Percentiles rank a stretch among this genome's conserved stretches.
Evolutionary conservation across 169 alveolate species (phyloP).

Genomic region (Perkinsus marinus): DNA sequence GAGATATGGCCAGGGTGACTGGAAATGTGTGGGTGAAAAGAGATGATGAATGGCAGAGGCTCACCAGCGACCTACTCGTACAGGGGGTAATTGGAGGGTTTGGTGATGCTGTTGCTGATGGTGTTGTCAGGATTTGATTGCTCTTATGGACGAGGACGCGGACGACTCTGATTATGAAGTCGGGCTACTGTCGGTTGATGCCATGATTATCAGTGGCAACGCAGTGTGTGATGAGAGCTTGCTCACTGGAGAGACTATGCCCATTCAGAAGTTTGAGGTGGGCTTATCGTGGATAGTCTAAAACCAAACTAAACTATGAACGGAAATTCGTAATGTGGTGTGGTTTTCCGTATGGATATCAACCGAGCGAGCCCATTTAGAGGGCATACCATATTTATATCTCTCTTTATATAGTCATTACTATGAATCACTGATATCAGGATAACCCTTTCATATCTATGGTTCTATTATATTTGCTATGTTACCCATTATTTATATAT

Average conservation of each 20-base stretch:
- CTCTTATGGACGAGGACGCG: neutral
- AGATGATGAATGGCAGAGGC: neutral
- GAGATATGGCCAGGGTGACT: neutral
- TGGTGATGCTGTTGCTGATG: neutral
- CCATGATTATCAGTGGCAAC: neutral
- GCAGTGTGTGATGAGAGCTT: neutral
- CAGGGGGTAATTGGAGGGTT: neutral
- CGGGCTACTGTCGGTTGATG: neutral
- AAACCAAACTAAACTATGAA: too few relatives aligned
- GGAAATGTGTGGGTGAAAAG: neutral
- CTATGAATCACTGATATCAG: too few relatives aligned
- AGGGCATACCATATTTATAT: too few relatives aligned
- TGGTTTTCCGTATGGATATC: too few relatives aligned
- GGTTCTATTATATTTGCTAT: too few relatives aligned
- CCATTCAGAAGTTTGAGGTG: neutral
- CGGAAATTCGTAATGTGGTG: too few relatives aligned
- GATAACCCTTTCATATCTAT: too few relatives aligned
- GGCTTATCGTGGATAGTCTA: too few relatives aligned
- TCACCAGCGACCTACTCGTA: neutral
- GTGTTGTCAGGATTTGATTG: neutral
- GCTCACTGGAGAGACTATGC: neutral
- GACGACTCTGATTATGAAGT: neutral
- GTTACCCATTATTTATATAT: too few relatives aligned
- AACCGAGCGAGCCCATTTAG: too few relatives aligned
- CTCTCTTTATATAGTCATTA: too few relatives aligned